These are phyloP conservation scores for Coniochaeta sp. DNA, from an alignment of 2,329 filamentous ascomycete genomes.

Conservation along the genomic window DNA sequence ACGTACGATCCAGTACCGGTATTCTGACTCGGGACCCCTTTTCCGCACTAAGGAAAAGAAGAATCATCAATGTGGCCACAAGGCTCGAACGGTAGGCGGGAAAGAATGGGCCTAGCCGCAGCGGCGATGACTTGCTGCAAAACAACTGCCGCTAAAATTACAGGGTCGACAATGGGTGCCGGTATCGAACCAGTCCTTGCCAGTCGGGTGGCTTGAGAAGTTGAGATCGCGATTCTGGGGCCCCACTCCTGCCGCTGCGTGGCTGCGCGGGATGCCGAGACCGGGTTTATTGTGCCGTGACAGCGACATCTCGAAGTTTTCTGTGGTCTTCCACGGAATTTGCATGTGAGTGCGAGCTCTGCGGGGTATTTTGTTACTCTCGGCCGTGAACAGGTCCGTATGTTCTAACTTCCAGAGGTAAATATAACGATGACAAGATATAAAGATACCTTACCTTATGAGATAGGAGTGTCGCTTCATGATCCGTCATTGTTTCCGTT, in stretches of 20 bases:
- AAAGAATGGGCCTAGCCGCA: background rate
- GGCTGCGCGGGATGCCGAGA: background rate
- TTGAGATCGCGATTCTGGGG: background rate
- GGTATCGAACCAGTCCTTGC: no score
- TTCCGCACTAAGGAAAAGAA: background rate
- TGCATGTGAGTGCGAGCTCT: no score
- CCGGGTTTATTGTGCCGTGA: background rate
- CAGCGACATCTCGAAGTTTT: no score
- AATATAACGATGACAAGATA: no score
- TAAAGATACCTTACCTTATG: no score
- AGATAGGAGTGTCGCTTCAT: background rate
- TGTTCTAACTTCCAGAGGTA: no score
- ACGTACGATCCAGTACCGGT: no score
- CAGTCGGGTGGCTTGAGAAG: background rate
- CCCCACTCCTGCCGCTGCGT: background rate
- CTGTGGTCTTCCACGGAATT: background rate
- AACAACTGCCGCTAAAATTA: constrained; percentile 1
- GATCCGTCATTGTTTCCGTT: background rate
- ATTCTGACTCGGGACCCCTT: background rate
- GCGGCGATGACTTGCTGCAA: background rate
- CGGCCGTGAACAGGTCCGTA: no score
- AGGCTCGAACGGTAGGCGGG: background rate
- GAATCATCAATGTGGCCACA: background rate
- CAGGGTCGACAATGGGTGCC: background rate
- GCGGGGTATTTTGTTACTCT: no score